Conservation (phyloP, 2,329 filamentous ascomycete species). For the Apiospora aurea region DNA sequence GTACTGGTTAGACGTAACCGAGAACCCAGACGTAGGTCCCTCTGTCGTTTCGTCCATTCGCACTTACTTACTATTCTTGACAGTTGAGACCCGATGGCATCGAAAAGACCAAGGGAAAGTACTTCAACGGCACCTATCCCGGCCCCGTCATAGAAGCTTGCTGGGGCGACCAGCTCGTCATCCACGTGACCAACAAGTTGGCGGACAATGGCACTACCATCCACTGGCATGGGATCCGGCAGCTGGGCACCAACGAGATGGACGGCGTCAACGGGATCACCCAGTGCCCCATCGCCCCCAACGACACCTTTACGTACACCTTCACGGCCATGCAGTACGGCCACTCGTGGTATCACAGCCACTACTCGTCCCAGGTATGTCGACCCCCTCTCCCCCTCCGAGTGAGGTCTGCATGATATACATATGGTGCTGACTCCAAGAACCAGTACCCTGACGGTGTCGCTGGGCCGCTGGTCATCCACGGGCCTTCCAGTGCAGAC, state of each 20-base stretch:
- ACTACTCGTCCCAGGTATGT: constrained; percentile 52
- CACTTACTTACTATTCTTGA: neutral
- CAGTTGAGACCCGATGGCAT: constrained; percentile 33
- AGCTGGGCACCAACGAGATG: constrained; percentile 49
- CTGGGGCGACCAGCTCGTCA: constrained; percentile 68
- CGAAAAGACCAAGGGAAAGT: constrained; percentile 51
- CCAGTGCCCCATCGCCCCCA: constrained; percentile 50
- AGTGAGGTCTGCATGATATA: no score
- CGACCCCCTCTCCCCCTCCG: constrained; percentile 26
- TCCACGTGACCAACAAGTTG: constrained; percentile 73
- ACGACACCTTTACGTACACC: constrained; percentile 43
- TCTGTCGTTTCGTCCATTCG: no score
- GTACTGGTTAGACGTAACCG: constrained; percentile 3
- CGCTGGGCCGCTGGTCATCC: constrained; percentile 57
- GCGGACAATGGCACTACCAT: constrained; percentile 57
- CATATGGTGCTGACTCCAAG: constrained; percentile 49
- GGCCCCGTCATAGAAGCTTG: constrained; percentile 71
- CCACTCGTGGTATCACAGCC: constrained; percentile 45
- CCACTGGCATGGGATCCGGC: constrained; percentile 57
- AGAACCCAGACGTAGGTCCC: neutral
- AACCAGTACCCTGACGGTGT: constrained; percentile 60
- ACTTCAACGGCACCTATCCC: constrained; percentile 71
- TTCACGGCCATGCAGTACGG: constrained; percentile 48
- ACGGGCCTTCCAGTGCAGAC: constrained; percentile 55
- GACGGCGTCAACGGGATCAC: constrained; percentile 55